Conservation (phyloP, 805 yeast species). For the Wickerhamiella kazuoi region DNA sequence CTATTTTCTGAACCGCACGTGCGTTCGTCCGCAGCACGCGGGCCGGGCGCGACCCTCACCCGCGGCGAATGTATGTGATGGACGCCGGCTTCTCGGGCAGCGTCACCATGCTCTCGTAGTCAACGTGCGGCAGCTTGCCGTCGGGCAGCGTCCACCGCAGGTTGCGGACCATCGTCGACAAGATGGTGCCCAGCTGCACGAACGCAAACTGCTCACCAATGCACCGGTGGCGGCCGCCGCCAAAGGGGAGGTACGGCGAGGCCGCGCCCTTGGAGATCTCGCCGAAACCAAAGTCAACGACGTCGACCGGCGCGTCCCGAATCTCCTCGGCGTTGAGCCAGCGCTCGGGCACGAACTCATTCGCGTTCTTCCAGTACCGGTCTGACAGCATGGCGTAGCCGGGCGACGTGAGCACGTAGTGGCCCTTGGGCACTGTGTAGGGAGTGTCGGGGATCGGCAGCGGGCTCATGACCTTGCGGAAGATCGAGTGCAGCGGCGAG, state of each 20-base stretch:
- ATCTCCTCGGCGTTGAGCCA: conserved; percentile 33
- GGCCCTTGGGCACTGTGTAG: conserved; percentile 75
- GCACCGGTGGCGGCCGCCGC: conserved; percentile 99
- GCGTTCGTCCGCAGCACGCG: no score
- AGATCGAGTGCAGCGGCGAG: conserved; percentile 88
- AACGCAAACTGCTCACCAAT: conserved; percentile 98
- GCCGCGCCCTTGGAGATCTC: conserved; percentile 89
- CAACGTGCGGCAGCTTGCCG: conserved; percentile 35
- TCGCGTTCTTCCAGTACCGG: conserved; percentile 61
- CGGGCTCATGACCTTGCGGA: conserved; percentile 72
- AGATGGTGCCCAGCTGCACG: conserved; percentile 73
- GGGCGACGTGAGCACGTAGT: conserved; percentile 81
- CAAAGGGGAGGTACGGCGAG: conserved; percentile 92
- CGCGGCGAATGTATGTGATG: conserved; percentile 9
- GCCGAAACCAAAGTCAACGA: conserved; percentile 92
- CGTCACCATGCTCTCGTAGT: conserved; percentile 83
- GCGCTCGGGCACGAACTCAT: conserved; percentile 64
- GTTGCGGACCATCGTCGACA: conserved; percentile 57
- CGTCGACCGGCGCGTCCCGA: conserved; percentile 17
- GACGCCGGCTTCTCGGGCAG: conserved; percentile 54
- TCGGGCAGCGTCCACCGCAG: conserved; percentile 56
- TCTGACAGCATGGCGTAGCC: conserved; percentile 74
- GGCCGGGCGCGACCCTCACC: no score
- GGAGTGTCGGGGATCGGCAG: conserved; percentile 63
- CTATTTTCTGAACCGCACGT: no score